A percentile compares a stretch with the other conserved stretches of the same genome.
These are phyloP conservation scores for Alisma plantagoaquatica DNA, from an alignment of 106 monocot genomes.

Conservation along the genomic window DNA sequence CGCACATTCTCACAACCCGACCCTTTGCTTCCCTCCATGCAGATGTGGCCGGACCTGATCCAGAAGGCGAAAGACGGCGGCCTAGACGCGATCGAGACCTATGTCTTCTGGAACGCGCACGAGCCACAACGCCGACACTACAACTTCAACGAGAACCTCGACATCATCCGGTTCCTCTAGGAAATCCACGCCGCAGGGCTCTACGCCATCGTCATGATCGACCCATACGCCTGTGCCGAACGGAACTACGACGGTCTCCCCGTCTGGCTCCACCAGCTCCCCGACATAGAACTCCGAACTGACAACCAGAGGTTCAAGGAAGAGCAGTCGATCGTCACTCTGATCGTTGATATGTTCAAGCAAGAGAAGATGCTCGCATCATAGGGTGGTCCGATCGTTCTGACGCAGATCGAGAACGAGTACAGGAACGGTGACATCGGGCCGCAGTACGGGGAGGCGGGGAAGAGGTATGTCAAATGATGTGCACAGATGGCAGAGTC, in stretches of 20 bases:
- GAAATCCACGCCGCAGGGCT: conserved; percentile 32
- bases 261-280: conserved; percentile 10
- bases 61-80: conserved; percentile 21
- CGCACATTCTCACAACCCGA: too few species aligned
- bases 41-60: too few species aligned
- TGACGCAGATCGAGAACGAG: too few species aligned
- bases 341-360: conserved; percentile 16
- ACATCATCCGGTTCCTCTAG: conserved; percentile 62
- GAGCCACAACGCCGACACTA: conserved; percentile 30
- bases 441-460: conserved; percentile 14
- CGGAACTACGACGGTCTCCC: conserved; percentile 49
- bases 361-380: conserved; percentile 12
- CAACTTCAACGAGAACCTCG: conserved; percentile 52
- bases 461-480: conserved; percentile 17
- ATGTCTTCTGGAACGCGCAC: conserved; percentile 26
- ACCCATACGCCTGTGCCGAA: conserved; percentile 75
- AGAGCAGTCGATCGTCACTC: conserved; percentile 10
- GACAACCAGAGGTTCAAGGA: conserved; percentile 10
- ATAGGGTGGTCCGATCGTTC: conserved; percentile 18
- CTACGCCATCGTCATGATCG: conserved; percentile 46
- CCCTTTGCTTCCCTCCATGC: too few species aligned
- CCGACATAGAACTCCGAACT: conserved; percentile 4
- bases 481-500: conserved; percentile 20
- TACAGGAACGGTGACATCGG: conserved; percentile 11
- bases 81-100: conserved; percentile 26